These are phyloP conservation scores for Aspergillus sp. DNA, from an alignment of 2,329 filamentous ascomycete genomes.

Conservation along the genomic window DNA sequence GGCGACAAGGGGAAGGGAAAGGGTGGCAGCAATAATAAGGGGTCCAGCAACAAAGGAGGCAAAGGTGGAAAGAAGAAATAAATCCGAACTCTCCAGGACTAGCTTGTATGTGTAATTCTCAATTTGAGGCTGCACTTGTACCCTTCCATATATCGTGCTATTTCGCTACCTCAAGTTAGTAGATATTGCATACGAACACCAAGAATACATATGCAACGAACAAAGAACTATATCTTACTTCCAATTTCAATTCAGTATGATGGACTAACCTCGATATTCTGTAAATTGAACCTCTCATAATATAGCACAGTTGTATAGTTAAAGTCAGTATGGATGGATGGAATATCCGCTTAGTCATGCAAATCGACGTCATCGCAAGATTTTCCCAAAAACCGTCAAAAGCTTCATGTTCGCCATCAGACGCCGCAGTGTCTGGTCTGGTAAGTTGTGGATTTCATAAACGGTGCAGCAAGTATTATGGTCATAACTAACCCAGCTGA, in stretches of 20 bases:
- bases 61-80: slow-evolving; percentile 45
- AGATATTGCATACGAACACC: background rate
- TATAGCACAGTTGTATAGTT: background rate
- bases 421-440: background rate
- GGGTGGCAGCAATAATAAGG: slow-evolving; percentile 34
- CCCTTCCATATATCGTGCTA: too few species aligned
- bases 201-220: background rate
- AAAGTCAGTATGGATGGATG: background rate
- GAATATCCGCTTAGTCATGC: slow-evolving; percentile 17
- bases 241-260: too few species aligned
- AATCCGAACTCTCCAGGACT: background rate
- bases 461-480: background rate
- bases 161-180: background rate
- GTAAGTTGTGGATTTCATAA: slow-evolving; percentile 3
- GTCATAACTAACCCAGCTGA: background rate
- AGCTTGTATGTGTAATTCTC: too few species aligned
- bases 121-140: too few species aligned
- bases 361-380: slow-evolving; percentile 19
- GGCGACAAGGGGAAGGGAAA: slow-evolving; percentile 39
- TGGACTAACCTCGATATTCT: too few species aligned
- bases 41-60: slow-evolving; percentile 25
- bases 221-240: too few species aligned
- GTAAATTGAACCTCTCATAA: too few species aligned
- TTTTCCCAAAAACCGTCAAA: slow-evolving; percentile 11
- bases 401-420: background rate